These are phyloP conservation scores for Ceratobasidium sp. DNA, from an alignment of 1,284 basidiomycete genomes.

Conservation along the genomic window DNA sequence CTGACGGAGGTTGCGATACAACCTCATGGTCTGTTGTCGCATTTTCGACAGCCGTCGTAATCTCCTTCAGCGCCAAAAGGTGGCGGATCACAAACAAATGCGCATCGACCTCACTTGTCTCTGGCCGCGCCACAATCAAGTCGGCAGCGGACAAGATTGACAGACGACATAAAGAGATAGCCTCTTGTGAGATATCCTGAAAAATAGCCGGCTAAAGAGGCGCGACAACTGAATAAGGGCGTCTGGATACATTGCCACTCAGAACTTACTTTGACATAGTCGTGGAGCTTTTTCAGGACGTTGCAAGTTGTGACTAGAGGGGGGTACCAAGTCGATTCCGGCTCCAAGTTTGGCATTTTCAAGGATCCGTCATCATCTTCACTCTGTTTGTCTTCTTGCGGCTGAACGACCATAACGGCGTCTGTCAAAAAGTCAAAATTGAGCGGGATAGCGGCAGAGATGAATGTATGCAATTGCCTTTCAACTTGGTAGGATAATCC, in stretches of 20 bases:
- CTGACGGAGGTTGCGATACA: slow-evolving; percentile 47
- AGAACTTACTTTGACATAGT: slow-evolving; percentile 82
- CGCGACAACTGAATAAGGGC: slow-evolving; percentile 17
- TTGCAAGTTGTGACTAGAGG: slow-evolving; percentile 84
- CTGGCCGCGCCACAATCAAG: slow-evolving; percentile 50
- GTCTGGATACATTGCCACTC: slow-evolving; percentile 20
- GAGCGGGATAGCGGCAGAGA: background rate
- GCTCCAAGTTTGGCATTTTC: slow-evolving; percentile 72
- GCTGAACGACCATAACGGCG: background rate
- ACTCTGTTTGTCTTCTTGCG: slow-evolving; percentile 45
- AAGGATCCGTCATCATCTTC: slow-evolving; percentile 62
- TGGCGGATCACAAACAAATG: slow-evolving; percentile 88
- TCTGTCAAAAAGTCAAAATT: slow-evolving; percentile 8
- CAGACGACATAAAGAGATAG: slow-evolving; percentile 78
- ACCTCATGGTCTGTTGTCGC: slow-evolving; percentile 64
- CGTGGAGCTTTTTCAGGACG: slow-evolving; percentile 86
- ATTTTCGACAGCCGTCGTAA: slow-evolving; percentile 69
- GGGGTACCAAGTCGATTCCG: slow-evolving; percentile 88
- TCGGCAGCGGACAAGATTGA: slow-evolving; percentile 77
- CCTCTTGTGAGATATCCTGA: slow-evolving; percentile 92
- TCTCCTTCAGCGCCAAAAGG: slow-evolving; percentile 89
- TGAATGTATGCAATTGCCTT: slow-evolving; percentile 56
- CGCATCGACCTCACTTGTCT: slow-evolving; percentile 66
- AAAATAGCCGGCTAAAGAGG: slow-evolving; percentile 80
- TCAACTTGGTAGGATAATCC: slow-evolving; percentile 81